A percentile compares a stretch with the other conserved stretches of the same genome.
Conservation (phyloP, 257 asterid genomes). For the Nicotiana obtusifolia region DNA sequence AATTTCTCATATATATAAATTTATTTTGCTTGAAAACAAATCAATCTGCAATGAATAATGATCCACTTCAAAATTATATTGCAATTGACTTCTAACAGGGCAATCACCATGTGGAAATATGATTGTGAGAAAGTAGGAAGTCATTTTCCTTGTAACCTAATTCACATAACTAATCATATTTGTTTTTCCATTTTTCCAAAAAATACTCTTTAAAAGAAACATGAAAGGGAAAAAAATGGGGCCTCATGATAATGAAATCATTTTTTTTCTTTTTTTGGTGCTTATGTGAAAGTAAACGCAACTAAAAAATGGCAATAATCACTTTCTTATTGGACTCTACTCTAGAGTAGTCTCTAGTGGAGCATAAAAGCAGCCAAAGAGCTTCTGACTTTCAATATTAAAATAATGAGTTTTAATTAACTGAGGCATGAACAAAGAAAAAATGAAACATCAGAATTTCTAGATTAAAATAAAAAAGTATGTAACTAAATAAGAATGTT, state of each 20-base stretch:
- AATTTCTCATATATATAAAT: neutral
- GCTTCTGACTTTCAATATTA: neutral
- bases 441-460: neutral
- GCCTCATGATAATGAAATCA: neutral
- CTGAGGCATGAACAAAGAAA: too few relatives aligned
- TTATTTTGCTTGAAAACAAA: neutral
- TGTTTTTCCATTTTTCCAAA: neutral
- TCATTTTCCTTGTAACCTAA: slow-evolving; percentile 9
- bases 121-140: slow-evolving; percentile 5
- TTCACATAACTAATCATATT: neutral
- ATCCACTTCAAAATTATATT: neutral
- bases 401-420: neutral
- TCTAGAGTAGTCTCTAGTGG: neutral
- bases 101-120: neutral
- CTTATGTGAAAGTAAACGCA: slow-evolving; percentile 4
- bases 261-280: neutral
- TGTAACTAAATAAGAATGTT: neutral
- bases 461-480: neutral
- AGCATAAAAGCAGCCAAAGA: neutral
- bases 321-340: neutral
- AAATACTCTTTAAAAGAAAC: neutral
- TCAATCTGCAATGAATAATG: neutral
- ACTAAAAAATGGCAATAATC: neutral
- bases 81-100: neutral
- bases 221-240: neutral